A percentile compares a stretch with the other conserved stretches of the same genome.
Evolutionary conservation across 306 rosid species (phyloP).

Genomic region (Prunus padus): DNA sequence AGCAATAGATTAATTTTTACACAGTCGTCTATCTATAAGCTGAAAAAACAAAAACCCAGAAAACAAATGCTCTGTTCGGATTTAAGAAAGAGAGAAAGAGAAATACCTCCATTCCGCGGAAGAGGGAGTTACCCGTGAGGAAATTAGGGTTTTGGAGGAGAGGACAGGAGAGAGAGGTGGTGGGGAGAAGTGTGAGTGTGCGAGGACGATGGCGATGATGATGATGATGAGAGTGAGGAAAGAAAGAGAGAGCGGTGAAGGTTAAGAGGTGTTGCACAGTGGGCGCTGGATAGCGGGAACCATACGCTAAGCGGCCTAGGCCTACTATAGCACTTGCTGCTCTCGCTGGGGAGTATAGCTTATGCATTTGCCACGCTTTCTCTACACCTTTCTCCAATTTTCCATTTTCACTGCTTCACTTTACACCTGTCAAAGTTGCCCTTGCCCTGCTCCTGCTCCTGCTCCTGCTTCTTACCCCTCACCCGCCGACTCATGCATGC

Average conservation of each 20-base stretch:
- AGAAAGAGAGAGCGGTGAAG: slow-evolving; percentile 9
- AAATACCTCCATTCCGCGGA: slow-evolving; percentile 67
- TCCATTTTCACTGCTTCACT: background rate
- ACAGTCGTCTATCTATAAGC: background rate
- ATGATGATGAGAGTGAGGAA: slow-evolving; percentile 6
- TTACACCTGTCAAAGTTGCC: slow-evolving; percentile 17
- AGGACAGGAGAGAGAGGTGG: slow-evolving; percentile 25
- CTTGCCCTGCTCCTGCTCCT: background rate
- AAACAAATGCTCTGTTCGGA: background rate
- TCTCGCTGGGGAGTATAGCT: background rate
- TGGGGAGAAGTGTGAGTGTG: slow-evolving; percentile 12
- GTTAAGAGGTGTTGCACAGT: slow-evolving; percentile 23
- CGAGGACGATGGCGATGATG: background rate
- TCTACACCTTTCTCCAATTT: background rate
- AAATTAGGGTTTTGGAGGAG: slow-evolving; percentile 39
- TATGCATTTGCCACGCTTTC: slow-evolving; percentile 4
- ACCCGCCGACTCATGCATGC: background rate
- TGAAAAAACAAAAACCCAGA: background rate
- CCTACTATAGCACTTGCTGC: background rate
- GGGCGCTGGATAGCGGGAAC: slow-evolving; percentile 41
- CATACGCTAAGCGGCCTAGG: slow-evolving; percentile 26
- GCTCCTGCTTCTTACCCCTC: background rate
- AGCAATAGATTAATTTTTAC: background rate
- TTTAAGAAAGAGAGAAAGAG: background rate
- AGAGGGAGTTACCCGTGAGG: slow-evolving; percentile 60